Evolutionary conservation across 805 yeast species (phyloP).

Genomic region (Candida hungchunana): DNA sequence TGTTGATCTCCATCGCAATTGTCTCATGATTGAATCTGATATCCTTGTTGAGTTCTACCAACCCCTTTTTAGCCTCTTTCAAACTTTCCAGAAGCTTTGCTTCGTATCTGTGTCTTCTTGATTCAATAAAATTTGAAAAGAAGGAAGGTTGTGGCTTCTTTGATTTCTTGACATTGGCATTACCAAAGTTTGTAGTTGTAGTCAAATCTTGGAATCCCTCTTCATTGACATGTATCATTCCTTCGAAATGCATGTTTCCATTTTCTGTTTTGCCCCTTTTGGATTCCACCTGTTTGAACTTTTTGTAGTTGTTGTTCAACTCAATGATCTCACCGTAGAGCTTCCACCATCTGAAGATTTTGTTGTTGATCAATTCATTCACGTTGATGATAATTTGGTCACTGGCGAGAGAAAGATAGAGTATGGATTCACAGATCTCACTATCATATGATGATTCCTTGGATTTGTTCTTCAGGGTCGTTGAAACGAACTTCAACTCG

Average conservation of each 20-base stretch:
- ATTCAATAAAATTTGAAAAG: conserved; percentile 42
- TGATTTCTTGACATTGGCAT: conserved; percentile 3
- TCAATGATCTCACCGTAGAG: conserved; percentile 37
- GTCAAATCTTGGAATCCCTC: conserved; percentile 23
- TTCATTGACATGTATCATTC: conserved; percentile 26
- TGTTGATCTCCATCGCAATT: conserved; percentile 59
- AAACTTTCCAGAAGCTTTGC: conserved; percentile 36
- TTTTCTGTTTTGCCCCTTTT: conserved; percentile 6
- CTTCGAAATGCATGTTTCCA: conserved; percentile 13
- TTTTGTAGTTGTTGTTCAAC: conserved; percentile 30
- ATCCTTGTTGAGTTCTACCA: conserved; percentile 41
- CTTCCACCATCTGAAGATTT: conserved; percentile 43
- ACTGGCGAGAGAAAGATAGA: conserved; percentile 21
- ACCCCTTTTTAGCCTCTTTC: conserved; percentile 36
- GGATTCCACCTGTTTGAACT: conserved; percentile 22
- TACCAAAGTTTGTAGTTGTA: conserved; percentile 18
- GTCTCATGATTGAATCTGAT: conserved; percentile 54
- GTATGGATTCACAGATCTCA: conserved; percentile 15
- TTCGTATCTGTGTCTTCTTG: conserved; percentile 45
- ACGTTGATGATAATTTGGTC: conserved; percentile 29
- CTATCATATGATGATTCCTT: conserved; percentile 24
- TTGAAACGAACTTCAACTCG: conserved; percentile 22
- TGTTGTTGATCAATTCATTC: conserved; percentile 29
- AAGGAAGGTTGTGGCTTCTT: conserved; percentile 27
- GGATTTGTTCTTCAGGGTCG: conserved; percentile 7